Evolutionary conservation across 768 basidiomycete species (phyloP), one percentile per base, ranked within the genome.

Genomic region (Guyanaporus albipodus): DNA sequence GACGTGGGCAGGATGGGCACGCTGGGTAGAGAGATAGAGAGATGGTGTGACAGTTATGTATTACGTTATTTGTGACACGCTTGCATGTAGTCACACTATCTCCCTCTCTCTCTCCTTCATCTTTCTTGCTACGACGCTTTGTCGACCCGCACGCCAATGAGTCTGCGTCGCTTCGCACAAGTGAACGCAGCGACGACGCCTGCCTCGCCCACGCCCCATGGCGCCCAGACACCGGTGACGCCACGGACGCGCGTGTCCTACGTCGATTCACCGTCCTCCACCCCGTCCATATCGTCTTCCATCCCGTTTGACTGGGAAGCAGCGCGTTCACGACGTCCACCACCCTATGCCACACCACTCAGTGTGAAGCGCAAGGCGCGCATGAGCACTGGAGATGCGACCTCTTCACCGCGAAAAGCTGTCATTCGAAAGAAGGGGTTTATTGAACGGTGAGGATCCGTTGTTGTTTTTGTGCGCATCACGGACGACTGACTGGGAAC

Each of bases 231-330:
- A 3, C 76, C 78, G 6, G 67, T 64, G 14, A 74, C 73, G 3
- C 68, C 77, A 61, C 62, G 69, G 62, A 53, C 67, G 12, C 77
- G 79, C 26, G 72, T 83, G 56, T 73, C 76, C 52, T 57, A 73
- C 56, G 65, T 81, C 63, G 72, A 82, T 33, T 85, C 77, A 9
- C 87, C 77, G 4, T 79, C 78, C 28, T 67, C 76, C 2, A 82
- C 84, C 0, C 82, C 86, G 4, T 91, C 89, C 4, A 73, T 86
- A 38, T 87, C 88, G 6, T 83, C 85, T 1, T 83, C 85, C 7
- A 66, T 75, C 8, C 85, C 89, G 1, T 92, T 92, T 57, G 89
- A 92, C 69, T 91, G 90, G 90, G 84, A 87, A 24, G 89, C 90
- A 0, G 90, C 82, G 11, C 74, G 84, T n/a, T 74, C 79, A 1